Base-by-base conservation (phyloP, 2,329 filamentous ascomycete genomes). In the Alternaria angustiovoidea region DNA sequence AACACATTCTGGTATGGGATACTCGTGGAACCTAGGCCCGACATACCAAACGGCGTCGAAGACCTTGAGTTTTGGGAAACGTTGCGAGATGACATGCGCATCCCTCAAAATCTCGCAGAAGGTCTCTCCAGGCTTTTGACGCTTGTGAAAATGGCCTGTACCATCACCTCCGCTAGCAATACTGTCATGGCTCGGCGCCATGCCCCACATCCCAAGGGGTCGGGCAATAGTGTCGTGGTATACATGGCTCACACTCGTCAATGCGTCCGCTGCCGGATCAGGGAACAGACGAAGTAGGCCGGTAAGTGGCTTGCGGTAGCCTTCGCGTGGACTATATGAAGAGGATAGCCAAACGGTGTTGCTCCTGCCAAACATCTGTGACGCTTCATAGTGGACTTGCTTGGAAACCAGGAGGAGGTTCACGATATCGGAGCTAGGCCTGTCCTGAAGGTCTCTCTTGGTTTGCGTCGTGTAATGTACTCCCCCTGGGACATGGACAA, bases 301-400 rank as follows among this genome's bases (percentile, higher is more conserved):
- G 2, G 14, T 22, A 14, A 70, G 53, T 2, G 14, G 34, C n/a
- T 52, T 55, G 18, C 8, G n/a, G n/a, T 42, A 14, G 22, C 26
- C 47, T 38, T 56, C 22, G 32, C 46, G 38, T 5, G 28, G 4
- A 5, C 28, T 49, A 28, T 47, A 53, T 4, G 16, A 12, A 4
- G 26, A 8, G 11, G 48, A 20, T 22, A 73, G 26, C 7, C 41
- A 14, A 46, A 73, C 30, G 1, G 51, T 43, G n/a, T 65, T 72
- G 54, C 48, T 41, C 11, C 58, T 54, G 16, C 54, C 64, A 28
- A 72, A 70, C 0, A 65, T 58, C 22, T 62, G 34, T 1, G 67
- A 42, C 2, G 69, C 67, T 61, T 73, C 69, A 3, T 49, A 16
- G 48, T 73, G 66, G 2, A 72, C 61, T 58, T 67, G 67, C 7